Conservation (phyloP, 441 rosid species). For the Flueggea neowawraea region DNA sequence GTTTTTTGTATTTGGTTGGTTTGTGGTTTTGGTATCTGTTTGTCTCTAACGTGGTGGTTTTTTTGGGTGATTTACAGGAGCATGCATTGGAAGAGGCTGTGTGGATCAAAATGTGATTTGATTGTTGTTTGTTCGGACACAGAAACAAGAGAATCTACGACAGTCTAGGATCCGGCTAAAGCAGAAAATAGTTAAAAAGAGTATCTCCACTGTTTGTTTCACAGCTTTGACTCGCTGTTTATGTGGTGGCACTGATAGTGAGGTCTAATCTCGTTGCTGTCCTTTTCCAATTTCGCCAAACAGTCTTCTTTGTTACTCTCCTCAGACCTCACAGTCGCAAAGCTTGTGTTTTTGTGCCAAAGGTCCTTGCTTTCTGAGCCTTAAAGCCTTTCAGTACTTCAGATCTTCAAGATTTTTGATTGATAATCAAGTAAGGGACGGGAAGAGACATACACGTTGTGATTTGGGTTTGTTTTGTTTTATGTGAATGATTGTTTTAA, state of each 20-base stretch:
- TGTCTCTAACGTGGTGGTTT: background rate
- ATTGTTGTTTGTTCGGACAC: conserved; percentile 20
- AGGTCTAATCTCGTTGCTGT: conserved; percentile 15
- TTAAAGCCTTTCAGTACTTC: conserved; percentile 7
- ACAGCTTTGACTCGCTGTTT: conserved; percentile 36
- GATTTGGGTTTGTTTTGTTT: conserved; percentile 5
- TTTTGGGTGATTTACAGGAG: background rate
- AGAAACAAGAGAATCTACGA: conserved; percentile 21
- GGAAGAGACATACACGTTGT: conserved; percentile 4
- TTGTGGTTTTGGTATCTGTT: background rate
- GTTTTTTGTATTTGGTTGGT: background rate
- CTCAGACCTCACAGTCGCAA: background rate
- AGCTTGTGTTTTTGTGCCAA: conserved; percentile 4
- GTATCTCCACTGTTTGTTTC: conserved; percentile 23
- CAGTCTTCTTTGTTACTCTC: conserved; percentile 14
- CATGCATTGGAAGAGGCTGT: background rate
- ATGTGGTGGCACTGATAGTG: conserved; percentile 9
- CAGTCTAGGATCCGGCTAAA: conserved; percentile 27
- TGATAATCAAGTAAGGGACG: conserved; percentile 1
- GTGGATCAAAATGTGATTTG: conserved; percentile 11
- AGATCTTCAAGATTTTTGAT: conserved; percentile 20
- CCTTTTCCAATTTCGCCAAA: conserved; percentile 11
- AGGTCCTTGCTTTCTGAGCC: conserved; percentile 20
- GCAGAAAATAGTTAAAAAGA: background rate
- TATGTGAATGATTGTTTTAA: conserved; percentile 12